phyloP scores from a whole-genome alignment of 352 stramenopile species.

The Phytopythium vexans region DNA sequence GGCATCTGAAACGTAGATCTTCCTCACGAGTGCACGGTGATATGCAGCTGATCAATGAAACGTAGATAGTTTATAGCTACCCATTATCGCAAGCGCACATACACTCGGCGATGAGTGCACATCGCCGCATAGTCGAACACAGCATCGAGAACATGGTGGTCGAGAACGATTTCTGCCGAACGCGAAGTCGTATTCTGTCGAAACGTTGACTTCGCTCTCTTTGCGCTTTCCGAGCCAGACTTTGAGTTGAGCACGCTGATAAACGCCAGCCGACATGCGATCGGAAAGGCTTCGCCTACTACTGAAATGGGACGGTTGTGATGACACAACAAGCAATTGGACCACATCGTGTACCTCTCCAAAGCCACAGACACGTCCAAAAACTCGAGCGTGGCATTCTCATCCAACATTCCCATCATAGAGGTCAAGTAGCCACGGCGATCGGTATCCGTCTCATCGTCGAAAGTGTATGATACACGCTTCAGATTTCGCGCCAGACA shows the following conservation, averaged over 20 bases:
- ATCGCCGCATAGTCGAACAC: no score
- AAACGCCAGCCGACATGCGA: background rate
- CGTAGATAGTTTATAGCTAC: no score
- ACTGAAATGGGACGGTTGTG: background rate
- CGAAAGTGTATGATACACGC: background rate
- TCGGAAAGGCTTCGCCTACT: background rate
- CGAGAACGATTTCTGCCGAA: no score
- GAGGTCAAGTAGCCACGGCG: background rate
- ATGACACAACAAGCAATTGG: no score
- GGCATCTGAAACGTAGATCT: background rate
- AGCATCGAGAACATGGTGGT: no score
- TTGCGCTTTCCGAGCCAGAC: background rate
- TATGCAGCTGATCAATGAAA: no score
- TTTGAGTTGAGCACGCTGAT: background rate
- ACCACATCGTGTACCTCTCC: background rate
- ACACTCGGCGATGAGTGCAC: no score
- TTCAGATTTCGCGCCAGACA: background rate
- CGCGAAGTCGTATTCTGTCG: no score
- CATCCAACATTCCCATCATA: background rate
- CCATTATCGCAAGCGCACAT: no score
- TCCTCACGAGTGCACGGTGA: no score
- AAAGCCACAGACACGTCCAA: background rate
- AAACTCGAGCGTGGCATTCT: constrained; percentile 4
- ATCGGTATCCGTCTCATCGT: background rate
- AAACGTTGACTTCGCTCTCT: no score